Conservation (phyloP, 78 protist genomes). For the Dictyostelium intermedium region DNA sequence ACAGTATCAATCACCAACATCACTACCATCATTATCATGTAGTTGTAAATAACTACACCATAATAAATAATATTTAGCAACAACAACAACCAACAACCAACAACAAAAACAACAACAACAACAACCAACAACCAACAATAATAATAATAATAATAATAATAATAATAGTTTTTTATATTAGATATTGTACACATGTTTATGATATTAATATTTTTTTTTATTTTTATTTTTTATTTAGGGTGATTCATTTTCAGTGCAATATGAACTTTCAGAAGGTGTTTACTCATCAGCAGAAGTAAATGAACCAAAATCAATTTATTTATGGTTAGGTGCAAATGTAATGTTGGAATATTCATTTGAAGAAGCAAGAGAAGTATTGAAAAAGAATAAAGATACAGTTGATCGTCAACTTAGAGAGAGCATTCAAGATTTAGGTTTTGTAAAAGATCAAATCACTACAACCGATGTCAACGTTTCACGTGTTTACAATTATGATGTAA, state of each 20-base stretch:
- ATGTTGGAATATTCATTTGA: constrained; percentile 89
- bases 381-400: constrained; percentile 57
- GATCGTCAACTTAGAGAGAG: constrained; percentile 51
- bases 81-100: too few species aligned
- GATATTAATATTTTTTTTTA: background rate
- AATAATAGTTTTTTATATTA: background rate
- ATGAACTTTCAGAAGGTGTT: constrained; percentile 75
- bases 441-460: constrained; percentile 87
- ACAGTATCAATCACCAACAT: background rate
- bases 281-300: constrained; percentile 65
- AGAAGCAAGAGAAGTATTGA: constrained; percentile 80
- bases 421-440: constrained; percentile 82
- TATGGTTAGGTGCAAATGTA: constrained; percentile 91
- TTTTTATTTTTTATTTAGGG: background rate
- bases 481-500: constrained; percentile 86
- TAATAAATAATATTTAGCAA: too few species aligned
- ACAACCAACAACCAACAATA: too few species aligned
- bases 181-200: background rate
- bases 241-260: constrained; percentile 41
- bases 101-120: background rate
- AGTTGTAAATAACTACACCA: too few species aligned
- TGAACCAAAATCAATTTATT: constrained; percentile 78
- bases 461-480: constrained; percentile 85
- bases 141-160: background rate
- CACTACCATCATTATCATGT: too few species aligned